phyloP scores from a whole-genome alignment of 192 early-diverging fungal species.

The Backusella psychrophila region DNA sequence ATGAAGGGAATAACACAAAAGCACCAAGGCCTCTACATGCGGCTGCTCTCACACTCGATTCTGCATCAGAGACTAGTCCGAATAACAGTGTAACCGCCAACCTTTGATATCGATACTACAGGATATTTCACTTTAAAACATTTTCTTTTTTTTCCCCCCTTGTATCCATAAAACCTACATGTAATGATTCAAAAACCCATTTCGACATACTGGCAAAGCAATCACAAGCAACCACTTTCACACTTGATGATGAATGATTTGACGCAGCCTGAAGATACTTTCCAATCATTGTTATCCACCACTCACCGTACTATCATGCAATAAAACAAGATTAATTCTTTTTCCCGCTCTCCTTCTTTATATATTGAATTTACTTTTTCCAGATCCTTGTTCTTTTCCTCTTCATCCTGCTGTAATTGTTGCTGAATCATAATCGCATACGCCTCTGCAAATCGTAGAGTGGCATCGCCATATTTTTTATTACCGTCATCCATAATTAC shows the following conservation, averaged over 20 bases:
- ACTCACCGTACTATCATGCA: constrained; percentile 12
- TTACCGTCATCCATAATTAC: not conserved
- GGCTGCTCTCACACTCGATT: constrained; percentile 55
- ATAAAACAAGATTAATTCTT: not conserved
- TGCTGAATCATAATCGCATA: not conserved
- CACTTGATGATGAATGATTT: constrained; percentile 26
- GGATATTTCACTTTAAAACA: not conserved
- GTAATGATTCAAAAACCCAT: constrained; percentile 37
- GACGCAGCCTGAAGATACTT: constrained; percentile 44
- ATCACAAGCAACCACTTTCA: constrained; percentile 48
- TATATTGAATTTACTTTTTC: not conserved
- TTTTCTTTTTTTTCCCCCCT: no score
- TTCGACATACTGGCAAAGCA: constrained; percentile 43
- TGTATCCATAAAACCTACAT: constrained; percentile 31
- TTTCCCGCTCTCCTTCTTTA: not conserved
- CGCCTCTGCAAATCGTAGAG: not conserved
- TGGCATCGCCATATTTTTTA: not conserved
- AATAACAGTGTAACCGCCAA: constrained; percentile 44
- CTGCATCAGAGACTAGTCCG: constrained; percentile 46
- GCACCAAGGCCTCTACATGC: constrained; percentile 66
- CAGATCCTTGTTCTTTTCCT: not conserved
- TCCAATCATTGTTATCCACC: constrained; percentile 44
- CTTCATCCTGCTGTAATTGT: not conserved
- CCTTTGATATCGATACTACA: constrained; percentile 36
- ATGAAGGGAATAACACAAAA: constrained; percentile 52